Evolutionary conservation across 2,329 filamentous ascomycete genomes (phyloP), one percentile per base, ranked within the genome.

Genomic region (Daldinia sp.): DNA sequence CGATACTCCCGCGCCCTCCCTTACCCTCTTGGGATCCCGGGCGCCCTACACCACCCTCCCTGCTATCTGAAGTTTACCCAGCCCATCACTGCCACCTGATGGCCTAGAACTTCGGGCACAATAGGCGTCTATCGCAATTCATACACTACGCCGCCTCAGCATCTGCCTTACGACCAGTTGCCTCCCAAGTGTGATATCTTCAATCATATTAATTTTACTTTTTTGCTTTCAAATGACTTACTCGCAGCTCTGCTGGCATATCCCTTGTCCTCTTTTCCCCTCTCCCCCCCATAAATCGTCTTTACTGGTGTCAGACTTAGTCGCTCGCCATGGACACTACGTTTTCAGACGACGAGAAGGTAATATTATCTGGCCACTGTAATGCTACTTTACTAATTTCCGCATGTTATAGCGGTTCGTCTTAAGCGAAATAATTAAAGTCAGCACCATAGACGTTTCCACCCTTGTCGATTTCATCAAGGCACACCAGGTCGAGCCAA

Each of bases 351-450:
- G 76, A 77, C 53, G 83, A 85, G 74, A 84, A 84, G 82, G 83
- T 85, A 77, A 57, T 58, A 76, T 71, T 62, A n/a, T 54, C 50
- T 52, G 51, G 41, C 32, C 30, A 30, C 49, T 37, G 32, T 37
- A 7, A 32, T 41, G 32, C 53, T 65, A 59, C 64, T 59, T 41
- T 58, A 67, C 67, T 71, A 67, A 72, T 59, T 19, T 39, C 30
- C 50, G 34, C 68, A 52, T 55, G 21, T 48, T 60, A n/a, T 70
- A 87, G 85, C 83, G 84, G 65, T 85, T 85, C 71, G 76, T 87
- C 63, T 79, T 87, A 58, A 82, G 80, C 58, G 85, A 87, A 74
- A 83, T 86, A 69, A 82, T 87, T 74, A 87, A 86, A 69, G 79
- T 78, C 62, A 87, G 84, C 75, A 74, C 78, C 27, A 74, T 86